phyloP scores from a whole-genome alignment of 1,284 basidiomycete genomes.

The Anthracocystis walkeri region DNA sequence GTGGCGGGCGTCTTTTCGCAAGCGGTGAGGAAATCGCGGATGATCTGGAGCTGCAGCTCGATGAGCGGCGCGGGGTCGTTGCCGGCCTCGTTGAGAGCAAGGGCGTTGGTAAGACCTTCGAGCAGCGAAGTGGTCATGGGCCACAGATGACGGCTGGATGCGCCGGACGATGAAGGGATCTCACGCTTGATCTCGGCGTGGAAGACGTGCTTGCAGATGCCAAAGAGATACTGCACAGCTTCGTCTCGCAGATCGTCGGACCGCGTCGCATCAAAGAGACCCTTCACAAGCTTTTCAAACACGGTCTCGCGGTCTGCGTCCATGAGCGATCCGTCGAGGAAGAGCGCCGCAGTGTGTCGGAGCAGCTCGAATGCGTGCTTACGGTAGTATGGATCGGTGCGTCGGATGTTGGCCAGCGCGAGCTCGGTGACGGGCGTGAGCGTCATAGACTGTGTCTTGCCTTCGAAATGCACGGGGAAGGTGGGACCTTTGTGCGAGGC shows the following conservation, averaged over 20 bases:
- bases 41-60: constrained; percentile 60
- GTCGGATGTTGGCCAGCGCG: constrained; percentile 78
- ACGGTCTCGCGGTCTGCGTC: constrained; percentile 79
- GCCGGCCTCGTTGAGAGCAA: constrained; percentile 56
- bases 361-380: constrained; percentile 83
- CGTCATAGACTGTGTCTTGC: constrained; percentile 75
- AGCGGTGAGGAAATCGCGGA: constrained; percentile 53
- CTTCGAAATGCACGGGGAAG: constrained; percentile 53
- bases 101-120: constrained; percentile 62
- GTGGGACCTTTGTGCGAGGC: constrained; percentile 39
- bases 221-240: constrained; percentile 78
- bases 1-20: constrained; percentile 59
- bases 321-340: constrained; percentile 76
- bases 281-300: constrained; percentile 77
- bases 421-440: constrained; percentile 80
- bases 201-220: constrained; percentile 79
- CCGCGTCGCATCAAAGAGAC: constrained; percentile 82
- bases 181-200: constrained; percentile 70
- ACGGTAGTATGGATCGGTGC: constrained; percentile 77
- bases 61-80: constrained; percentile 65
- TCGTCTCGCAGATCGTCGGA: constrained; percentile 78
- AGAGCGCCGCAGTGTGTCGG: constrained; percentile 79
- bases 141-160: constrained; percentile 74
- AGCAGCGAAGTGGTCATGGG: constrained; percentile 71
- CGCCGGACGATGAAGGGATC: constrained; percentile 70